Conservation (phyloP, 352 stramenopile species). For the Pythium sp. region DNA sequence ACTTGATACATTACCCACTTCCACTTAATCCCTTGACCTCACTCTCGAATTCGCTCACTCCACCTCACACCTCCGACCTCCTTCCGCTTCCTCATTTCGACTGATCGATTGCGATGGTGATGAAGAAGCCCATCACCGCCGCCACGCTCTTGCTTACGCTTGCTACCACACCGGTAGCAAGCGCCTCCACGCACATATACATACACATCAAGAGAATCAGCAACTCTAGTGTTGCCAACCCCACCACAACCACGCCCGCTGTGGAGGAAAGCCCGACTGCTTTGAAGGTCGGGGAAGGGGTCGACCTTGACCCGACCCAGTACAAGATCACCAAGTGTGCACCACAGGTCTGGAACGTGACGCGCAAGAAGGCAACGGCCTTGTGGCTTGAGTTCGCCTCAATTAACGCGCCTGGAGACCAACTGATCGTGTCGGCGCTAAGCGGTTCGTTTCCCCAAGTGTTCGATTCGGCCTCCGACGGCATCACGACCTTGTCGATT, state of each 20-base stretch:
- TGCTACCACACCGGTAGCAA: neutral
- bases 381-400: conserved; percentile 24
- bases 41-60: neutral
- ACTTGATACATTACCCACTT: no score
- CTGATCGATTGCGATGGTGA: neutral
- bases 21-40: neutral
- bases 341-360: conserved; percentile 27
- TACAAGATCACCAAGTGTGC: conserved; percentile 24
- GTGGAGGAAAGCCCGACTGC: no score
- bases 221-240: neutral
- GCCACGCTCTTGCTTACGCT: neutral
- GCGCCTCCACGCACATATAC: neutral
- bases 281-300: neutral
- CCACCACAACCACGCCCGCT: neutral
- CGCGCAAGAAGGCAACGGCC: conserved; percentile 21
- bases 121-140: neutral
- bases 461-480: conserved; percentile 8
- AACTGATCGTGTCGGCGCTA: conserved; percentile 20
- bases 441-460: conserved; percentile 20
- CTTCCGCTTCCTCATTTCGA: neutral
- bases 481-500: conserved; percentile 20
- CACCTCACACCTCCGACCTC: neutral
- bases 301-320: conserved; percentile 16
- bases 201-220: conserved; percentile 2
- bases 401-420: conserved; percentile 19